Evolutionary conservation across 179 eudicot genomes (phyloP), one percentile per base, ranked within the genome.

Genomic region (Beta corolliflora): DNA sequence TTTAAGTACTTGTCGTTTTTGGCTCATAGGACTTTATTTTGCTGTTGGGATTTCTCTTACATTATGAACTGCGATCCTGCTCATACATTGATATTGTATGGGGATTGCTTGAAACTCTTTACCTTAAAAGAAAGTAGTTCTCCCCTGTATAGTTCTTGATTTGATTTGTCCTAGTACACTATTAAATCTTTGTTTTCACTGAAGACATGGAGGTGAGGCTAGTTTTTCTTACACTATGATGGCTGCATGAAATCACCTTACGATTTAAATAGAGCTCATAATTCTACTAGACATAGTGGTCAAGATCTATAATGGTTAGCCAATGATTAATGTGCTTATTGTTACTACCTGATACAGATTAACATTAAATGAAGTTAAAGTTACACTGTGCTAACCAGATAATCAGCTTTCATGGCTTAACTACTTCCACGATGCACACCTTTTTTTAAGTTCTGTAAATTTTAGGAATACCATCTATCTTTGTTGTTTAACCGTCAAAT

Each of bases 401-500:
- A 41, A 44, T 69, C 5, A 10, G 13, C 73, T 69, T 45, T 46
- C 9, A 41, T 69, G n/a, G 29, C 52, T 50, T 25, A 52, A 23
- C 52, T 52, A n/a, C 13, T 60, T 71, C 12, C 55, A 16, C 50
- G 0, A 29, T 19, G 56, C 45, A 23, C 45, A 53, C 52, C 9
- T 36, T 5, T 55, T 66, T 59, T 1, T 25, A 12, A 66, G 21
- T 14, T 52, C 16, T 6, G 45, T 23, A n/a, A 74, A 16, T 54
- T 54, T 25, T 74, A 7, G 64, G 18, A 46, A n/a, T 44, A 50
- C 19, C 2, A 16, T 16, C 23, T 79, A 48, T 31, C 7, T 18
- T 72, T 53, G 6, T 56, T 5, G 79, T 81, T 73, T 79, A 69
- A 71, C 16, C 31, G 12, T 66, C 50, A 2, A 25, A 21, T 65